Percentiles rank a stretch among this genome's conserved stretches.
Evolutionary conservation across 2,329 filamentous ascomycete species (phyloP).

Genomic region (Talaromyces sp.): DNA sequence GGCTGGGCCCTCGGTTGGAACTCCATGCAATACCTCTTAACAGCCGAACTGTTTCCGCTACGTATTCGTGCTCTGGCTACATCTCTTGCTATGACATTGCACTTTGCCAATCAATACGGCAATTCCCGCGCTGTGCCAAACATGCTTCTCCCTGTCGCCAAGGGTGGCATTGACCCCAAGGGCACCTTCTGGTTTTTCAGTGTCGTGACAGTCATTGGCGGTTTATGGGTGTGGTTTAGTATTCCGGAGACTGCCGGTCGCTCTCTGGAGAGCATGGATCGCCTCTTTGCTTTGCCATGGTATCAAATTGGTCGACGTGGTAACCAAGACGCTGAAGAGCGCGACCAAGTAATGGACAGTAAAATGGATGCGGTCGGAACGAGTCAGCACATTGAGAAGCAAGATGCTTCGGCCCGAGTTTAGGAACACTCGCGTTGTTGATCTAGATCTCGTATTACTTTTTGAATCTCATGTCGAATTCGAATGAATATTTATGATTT

Average conservation of each 20-base stretch:
- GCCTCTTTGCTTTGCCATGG: slow-evolving; percentile 73
- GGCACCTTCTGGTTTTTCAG: slow-evolving; percentile 80
- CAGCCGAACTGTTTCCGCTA: slow-evolving; percentile 75
- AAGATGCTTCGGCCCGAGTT: slow-evolving; percentile 12
- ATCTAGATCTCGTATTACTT: too few relatives aligned
- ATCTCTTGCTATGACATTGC: slow-evolving; percentile 74
- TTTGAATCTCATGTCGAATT: too few relatives aligned
- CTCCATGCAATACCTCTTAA: slow-evolving; percentile 76
- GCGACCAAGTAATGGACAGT: slow-evolving; percentile 27
- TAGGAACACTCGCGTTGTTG: slow-evolving; percentile 3
- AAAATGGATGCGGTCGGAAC: slow-evolving; percentile 28
- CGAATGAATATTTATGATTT: too few relatives aligned
- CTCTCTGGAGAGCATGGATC: slow-evolving; percentile 64
- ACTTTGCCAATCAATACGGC: slow-evolving; percentile 79
- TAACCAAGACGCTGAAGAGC: slow-evolving; percentile 33
- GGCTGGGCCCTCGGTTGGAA: slow-evolving; percentile 76
- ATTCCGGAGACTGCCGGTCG: slow-evolving; percentile 72
- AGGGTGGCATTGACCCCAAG: slow-evolving; percentile 52
- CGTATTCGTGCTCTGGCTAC: slow-evolving; percentile 72
- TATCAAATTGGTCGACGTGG: slow-evolving; percentile 65
- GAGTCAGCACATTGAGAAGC: slow-evolving; percentile 22
- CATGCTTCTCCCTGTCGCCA: slow-evolving; percentile 61
- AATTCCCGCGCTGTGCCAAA: slow-evolving; percentile 74
- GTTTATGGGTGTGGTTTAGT: slow-evolving; percentile 71
- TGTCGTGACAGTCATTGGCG: slow-evolving; percentile 67